phyloP scores from a whole-genome alignment of 306 rosid species.

The Corylus heterophylla region DNA sequence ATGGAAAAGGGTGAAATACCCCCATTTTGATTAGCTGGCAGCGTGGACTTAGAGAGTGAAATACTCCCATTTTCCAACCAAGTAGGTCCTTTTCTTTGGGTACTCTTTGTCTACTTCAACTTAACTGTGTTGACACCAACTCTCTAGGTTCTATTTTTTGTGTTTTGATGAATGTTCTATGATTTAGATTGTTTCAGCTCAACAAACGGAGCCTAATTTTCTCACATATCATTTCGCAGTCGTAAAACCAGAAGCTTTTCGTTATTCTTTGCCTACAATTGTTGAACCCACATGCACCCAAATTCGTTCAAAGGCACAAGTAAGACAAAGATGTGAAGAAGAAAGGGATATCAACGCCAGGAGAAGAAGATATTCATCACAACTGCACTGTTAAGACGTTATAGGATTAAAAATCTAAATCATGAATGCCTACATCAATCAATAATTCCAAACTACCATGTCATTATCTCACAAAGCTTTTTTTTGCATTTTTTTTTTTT shows the following conservation, averaged over 20 bases:
- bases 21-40: no score
- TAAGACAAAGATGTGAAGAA: background rate
- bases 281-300: background rate
- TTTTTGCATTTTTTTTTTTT: background rate
- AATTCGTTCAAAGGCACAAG: background rate
- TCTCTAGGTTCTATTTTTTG: no score
- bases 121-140: no score
- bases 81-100: no score
- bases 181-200: no score
- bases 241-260: background rate
- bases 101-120: no score
- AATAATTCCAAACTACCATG: constrained; percentile 3
- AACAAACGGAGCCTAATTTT: no score
- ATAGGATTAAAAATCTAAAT: background rate
- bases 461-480: constrained; percentile 11
- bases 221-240: no score
- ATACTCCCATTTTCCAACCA: no score
- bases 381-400: background rate
- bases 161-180: no score
- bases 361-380: background rate
- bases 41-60: no score
- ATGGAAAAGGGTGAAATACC: no score
- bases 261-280: background rate
- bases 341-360: background rate
- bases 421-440: background rate